Evolutionary conservation across 2,329 filamentous ascomycete genomes (phyloP), one percentile per base, ranked within the genome.

Genomic region (Fusarium duplospermum): DNA sequence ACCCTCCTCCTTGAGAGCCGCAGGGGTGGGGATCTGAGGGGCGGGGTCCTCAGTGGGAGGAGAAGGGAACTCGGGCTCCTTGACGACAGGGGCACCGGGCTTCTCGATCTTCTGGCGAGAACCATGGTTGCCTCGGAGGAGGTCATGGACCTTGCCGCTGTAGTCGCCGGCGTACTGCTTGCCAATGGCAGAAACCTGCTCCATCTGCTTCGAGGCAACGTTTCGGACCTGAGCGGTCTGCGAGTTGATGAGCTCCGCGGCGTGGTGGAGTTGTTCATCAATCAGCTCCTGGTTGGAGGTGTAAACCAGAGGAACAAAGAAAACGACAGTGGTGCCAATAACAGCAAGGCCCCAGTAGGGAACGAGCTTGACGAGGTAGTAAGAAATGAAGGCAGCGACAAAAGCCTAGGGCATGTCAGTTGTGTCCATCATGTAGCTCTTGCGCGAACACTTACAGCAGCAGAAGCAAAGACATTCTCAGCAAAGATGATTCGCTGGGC

Each of bases 131-230:
- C 87, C 87, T 67, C 87, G 86, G 75, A 93, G 86, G 80, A 92
- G 85, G 76, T 89, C 86, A 84, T 92, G 90, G 65, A 91, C 90
- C 87, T 93, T 93, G 80, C 87, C 85, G 31, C 90, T 90, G 82
- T 93, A 92, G 79, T 93, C 90, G 45, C 89, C 90, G 78, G 91
- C 87, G 78, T 92, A 92, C 81, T 91, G 88, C 87, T 92, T 93
- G 79, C 90, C 90, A 45, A 91, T 83, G 78, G 89, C 86, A 59
- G 90, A 88, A 73, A 90, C 89, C 76, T 90, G 88, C 61, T 87
- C 86, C 57, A 91, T 90, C 80, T 92, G 90, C 84, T 92, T 89
- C 82, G 87, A 88, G 45, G 91, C 90, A 66, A 91, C 85, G 66
- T 85, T 83, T 78, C 89, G 89, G 61, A 92, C 85, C 84, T 92